Percentiles rank a stretch among this genome's conserved stretches.
Conservation (phyloP, 2,329 filamentous ascomycete species). For the Thermomyces lanuginosus region DNA sequence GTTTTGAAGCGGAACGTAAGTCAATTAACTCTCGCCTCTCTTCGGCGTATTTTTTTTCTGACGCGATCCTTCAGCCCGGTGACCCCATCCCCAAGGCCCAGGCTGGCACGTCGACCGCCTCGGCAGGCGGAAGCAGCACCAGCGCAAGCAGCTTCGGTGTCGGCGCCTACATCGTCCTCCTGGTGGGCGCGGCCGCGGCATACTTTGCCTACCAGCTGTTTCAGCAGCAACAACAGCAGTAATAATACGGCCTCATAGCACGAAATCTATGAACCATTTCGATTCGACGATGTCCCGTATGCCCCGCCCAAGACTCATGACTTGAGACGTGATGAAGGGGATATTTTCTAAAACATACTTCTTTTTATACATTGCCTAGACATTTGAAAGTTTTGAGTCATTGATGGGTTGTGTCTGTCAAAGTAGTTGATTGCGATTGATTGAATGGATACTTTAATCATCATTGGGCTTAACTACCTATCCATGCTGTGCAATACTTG, state of each 20-base stretch:
- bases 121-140: slow-evolving; percentile 14
- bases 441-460: too few species aligned
- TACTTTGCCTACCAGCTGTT: slow-evolving; percentile 79
- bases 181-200: slow-evolving; percentile 59
- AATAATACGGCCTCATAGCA: slow-evolving; percentile 24
- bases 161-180: slow-evolving; percentile 63
- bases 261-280: neutral
- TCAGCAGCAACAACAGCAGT: too few species aligned
- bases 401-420: too few species aligned
- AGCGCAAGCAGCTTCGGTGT: slow-evolving; percentile 44
- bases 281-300: neutral
- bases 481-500: too few species aligned
- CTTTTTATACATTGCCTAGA: too few species aligned
- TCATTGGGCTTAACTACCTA: too few species aligned
- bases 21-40: slow-evolving; percentile 6
- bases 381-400: too few species aligned
- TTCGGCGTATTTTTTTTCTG: slow-evolving; percentile 4
- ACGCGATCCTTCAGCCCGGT: slow-evolving; percentile 37
- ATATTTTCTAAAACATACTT: too few species aligned
- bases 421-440: too few species aligned
- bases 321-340: too few species aligned
- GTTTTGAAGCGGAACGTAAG: slow-evolving; percentile 65
- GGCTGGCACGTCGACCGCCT: slow-evolving; percentile 32
- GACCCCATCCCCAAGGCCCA: slow-evolving; percentile 58
- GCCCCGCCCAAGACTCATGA: too few species aligned